Evolutionary conservation across 176 grass and related monocot species (phyloP).

Genomic region (Juncus inflexus): DNA sequence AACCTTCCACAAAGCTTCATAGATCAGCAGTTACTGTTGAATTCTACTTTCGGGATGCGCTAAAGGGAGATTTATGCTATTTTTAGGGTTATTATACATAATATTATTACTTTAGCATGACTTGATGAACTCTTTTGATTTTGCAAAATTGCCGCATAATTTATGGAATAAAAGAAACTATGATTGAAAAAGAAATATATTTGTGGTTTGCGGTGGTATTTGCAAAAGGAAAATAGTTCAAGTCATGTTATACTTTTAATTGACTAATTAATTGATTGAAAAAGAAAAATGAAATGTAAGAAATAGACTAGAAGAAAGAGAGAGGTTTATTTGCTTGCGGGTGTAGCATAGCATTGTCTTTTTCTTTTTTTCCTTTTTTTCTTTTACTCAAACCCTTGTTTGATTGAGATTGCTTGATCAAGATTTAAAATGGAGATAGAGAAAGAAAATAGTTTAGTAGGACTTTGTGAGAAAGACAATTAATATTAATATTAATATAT

Average conservation of each 20-base stretch:
- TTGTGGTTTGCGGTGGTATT: background rate
- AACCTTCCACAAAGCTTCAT: constrained; percentile 27
- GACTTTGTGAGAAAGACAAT: background rate
- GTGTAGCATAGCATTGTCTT: background rate
- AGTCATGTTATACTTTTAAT: constrained; percentile 6
- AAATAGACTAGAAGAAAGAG: background rate
- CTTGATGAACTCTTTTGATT: constrained; percentile 1
- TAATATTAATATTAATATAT: background rate
- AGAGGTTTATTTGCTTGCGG: background rate
- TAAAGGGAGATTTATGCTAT: background rate
- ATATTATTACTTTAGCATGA: constrained; percentile 1
- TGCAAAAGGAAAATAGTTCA: background rate
- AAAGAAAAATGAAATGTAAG: background rate
- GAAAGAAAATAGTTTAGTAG: constrained; percentile 12
- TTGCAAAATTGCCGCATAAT: background rate
- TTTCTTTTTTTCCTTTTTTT: background rate
- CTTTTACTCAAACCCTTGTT: background rate
- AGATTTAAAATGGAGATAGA: background rate
- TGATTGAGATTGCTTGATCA: background rate
- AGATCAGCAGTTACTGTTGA: constrained; percentile 42
- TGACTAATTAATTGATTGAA: constrained; percentile 7
- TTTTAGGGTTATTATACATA: background rate
- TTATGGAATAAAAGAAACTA: background rate
- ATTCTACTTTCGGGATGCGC: constrained; percentile 48
- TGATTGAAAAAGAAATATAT: constrained; percentile 1